phyloP scores from a whole-genome alignment of 2,329 filamentous ascomycete genomes.

The Colletotrichum coccodes region DNA sequence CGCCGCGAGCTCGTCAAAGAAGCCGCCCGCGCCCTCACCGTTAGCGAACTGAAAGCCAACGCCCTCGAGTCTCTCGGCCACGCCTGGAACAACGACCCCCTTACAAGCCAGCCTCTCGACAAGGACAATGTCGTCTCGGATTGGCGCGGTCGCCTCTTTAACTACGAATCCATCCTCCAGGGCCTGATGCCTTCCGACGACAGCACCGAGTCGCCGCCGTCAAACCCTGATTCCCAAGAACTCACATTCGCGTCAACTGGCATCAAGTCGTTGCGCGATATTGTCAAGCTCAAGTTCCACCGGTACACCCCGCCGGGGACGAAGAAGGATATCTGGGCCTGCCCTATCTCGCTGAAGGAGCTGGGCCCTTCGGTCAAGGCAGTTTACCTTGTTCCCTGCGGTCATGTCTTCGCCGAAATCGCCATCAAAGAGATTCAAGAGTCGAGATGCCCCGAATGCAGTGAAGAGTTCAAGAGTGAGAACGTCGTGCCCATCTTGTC shows the following conservation, averaged over 20 bases:
- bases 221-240: constrained; percentile 39
- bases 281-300: constrained; percentile 86
- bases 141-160: constrained; percentile 85
- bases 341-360: constrained; percentile 88
- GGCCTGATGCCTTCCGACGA: constrained; percentile 59
- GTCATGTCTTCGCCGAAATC: constrained; percentile 90
- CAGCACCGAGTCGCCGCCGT: constrained; percentile 37
- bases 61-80: constrained; percentile 87
- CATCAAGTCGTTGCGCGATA: constrained; percentile 86
- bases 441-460: constrained; percentile 76
- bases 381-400: constrained; percentile 93
- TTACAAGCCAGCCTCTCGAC: constrained; percentile 82
- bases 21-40: constrained; percentile 83
- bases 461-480: constrained; percentile 74
- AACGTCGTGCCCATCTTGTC: constrained; percentile 89
- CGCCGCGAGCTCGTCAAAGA: constrained; percentile 96
- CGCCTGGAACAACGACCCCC: constrained; percentile 86
- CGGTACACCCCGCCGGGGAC: constrained; percentile 43
- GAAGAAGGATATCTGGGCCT: constrained; percentile 75
- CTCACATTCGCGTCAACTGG: constrained; percentile 58
- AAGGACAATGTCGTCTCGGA: constrained; percentile 83
- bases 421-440: constrained; percentile 85
- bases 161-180: constrained; percentile 89
- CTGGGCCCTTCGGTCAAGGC: constrained; percentile 82
- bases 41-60: constrained; percentile 88